Base-by-base conservation (phyloP, 345 rosid genomes). In the Chamaenerion angustifolium region DNA sequence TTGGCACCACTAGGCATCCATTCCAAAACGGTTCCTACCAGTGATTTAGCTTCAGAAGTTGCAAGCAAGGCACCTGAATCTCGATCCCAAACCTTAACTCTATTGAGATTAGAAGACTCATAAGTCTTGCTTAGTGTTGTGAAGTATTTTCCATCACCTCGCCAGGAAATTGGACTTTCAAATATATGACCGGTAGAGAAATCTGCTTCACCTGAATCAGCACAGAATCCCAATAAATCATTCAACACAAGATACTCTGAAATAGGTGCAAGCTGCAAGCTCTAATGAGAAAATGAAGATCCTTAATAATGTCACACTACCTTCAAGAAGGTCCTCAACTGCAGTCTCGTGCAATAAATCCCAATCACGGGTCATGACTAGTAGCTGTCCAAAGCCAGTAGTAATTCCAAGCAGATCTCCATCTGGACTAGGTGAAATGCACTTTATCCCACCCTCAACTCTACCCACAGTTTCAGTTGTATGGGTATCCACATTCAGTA, bases 1-100 rank as follows among this genome's bases (percentile, higher is more conserved):
- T 84, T 92, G 5, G 88, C 95, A 46, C 96, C 98, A 62, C 84
- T 87, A 13, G 98, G 98, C 98, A 92, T 92, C 98, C 98, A 92
- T 42, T 84, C 96, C 70, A 92, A 63, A 60, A 76, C 64, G 56
- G 71, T 72, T 52, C 85, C 90, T 75, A 67, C 66, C 59, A 82
- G 79, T 45, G 66, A 56, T 67, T 77, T 80, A 40, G 76, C 40
- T 64, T 82, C 93, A 40, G 98, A 82, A 56, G 83, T 59, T 63
- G 94, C 76, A 71, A 72, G 95, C 65, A 81, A 53, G 8, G 71
- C 61, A 21, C 95, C 95, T 0, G 90, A 73, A 65, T 87, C 95
- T 59, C 90, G 76, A 62, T 87, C 98, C 98, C 98, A 92, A 56
- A 92, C 74, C 77, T 77, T 83, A 60, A 92, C 55, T 71, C 66